Evolutionary conservation across 2,329 filamentous ascomycete genomes (phyloP).

Genomic region (Lasiodiplodia theobromae): DNA sequence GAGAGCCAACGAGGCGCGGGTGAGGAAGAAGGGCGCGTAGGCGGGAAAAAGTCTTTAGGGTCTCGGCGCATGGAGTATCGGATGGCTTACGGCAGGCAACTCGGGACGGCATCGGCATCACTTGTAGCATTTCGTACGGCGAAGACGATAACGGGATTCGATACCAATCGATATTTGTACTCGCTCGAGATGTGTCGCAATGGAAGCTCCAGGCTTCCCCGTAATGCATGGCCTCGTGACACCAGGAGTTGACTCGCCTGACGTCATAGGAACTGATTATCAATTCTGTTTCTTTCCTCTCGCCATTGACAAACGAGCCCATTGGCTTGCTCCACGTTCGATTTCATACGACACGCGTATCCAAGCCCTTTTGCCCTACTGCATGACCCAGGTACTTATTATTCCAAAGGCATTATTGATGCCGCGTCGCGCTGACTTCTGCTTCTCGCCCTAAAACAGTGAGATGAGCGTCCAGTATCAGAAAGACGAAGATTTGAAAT

Average conservation of each 20-base stretch:
- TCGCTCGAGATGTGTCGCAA: background rate
- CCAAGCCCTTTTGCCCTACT: conserved; percentile 42
- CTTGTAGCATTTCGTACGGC: conserved; percentile 5
- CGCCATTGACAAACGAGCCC: background rate
- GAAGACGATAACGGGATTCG: background rate
- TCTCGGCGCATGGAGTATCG: conserved; percentile 28
- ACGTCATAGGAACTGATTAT: background rate
- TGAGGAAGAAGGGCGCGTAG: conserved; percentile 58
- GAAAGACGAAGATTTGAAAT: conserved; percentile 40
- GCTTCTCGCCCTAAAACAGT: conserved; percentile 51
- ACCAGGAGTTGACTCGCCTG: background rate
- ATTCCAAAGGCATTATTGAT: conserved; percentile 38
- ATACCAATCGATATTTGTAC: background rate
- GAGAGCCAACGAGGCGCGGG: conserved; percentile 67
- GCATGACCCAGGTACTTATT: conserved; percentile 40
- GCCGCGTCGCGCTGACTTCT: conserved; percentile 50
- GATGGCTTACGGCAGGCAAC: conserved; percentile 15
- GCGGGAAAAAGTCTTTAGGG: background rate
- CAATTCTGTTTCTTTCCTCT: background rate
- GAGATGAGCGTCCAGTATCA: conserved; percentile 47
- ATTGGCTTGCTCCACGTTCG: too few relatives aligned
- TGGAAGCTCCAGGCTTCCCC: too few relatives aligned
- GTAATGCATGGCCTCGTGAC: too few relatives aligned
- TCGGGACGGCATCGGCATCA: conserved; percentile 14
- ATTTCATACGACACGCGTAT: too few relatives aligned